These are phyloP conservation scores for Rhodomyrtus psidioides DNA, from an alignment of 441 rosid genomes.

Conservation along the genomic window DNA sequence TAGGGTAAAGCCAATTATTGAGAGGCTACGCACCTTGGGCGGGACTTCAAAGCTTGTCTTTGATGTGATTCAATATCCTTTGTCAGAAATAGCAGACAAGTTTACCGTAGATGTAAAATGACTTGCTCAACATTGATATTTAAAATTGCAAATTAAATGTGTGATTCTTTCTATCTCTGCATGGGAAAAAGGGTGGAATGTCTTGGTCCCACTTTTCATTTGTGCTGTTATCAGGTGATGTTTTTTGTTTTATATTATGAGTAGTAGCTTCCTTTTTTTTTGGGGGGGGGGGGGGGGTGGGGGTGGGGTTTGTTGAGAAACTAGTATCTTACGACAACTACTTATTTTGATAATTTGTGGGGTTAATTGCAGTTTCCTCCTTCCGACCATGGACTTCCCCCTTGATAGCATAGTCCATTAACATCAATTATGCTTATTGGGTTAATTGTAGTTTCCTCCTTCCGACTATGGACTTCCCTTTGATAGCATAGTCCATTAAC, in stretches of 20 bases:
- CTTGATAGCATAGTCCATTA: background rate
- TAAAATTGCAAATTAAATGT: background rate
- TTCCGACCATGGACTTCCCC: background rate
- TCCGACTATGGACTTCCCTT: background rate
- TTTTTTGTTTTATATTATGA: background rate
- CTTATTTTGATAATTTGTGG: background rate
- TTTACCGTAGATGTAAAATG: background rate
- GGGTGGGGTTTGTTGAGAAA: no score
- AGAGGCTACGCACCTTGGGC: constrained; percentile 78
- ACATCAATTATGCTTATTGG: background rate
- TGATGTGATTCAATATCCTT: constrained; percentile 99
- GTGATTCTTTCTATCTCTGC: background rate
- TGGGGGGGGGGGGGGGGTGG: no score
- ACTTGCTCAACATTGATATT: background rate
- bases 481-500: background rate
- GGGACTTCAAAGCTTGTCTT: constrained; percentile 79
- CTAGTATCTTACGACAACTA: background rate
- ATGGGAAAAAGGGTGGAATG: background rate
- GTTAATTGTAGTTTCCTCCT: background rate
- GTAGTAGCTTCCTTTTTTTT: background rate
- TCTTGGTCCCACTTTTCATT: background rate
- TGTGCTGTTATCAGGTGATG: background rate
- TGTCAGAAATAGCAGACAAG: constrained; percentile 1
- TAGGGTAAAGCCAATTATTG: constrained; percentile 84
- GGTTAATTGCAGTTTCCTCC: background rate